Conservation (phyloP, 2,329 filamentous ascomycete genomes). For the Ceratocystis eucalypticola region DNA sequence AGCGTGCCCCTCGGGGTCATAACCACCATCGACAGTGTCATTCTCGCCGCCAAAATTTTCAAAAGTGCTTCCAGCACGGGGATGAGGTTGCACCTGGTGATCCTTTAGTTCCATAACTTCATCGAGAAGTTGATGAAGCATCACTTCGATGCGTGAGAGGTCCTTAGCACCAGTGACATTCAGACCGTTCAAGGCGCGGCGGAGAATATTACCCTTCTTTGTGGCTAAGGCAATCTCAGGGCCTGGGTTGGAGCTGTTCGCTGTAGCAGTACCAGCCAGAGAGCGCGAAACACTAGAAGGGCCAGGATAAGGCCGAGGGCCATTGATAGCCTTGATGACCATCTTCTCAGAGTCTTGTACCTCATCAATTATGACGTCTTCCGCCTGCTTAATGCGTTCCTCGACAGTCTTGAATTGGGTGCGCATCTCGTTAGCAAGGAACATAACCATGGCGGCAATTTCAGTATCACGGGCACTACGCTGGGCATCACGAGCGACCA, state of each 20-base stretch:
- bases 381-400: conserved; percentile 77
- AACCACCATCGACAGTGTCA: conserved; percentile 55
- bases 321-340: conserved; percentile 66
- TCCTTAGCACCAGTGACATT: conserved; percentile 81
- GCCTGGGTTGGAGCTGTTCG: conserved; percentile 21
- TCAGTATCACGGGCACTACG: conserved; percentile 92
- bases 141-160: conserved; percentile 74
- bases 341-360: conserved; percentile 82
- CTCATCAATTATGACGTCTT: conserved; percentile 74
- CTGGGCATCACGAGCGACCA: conserved; percentile 93
- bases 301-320: conserved; percentile 69
- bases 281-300: conserved; percentile 42
- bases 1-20: conserved; percentile 39
- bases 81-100: conserved; percentile 31
- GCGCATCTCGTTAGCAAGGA: conserved; percentile 91
- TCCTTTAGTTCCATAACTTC: conserved; percentile 78
- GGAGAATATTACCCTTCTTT: conserved; percentile 91
- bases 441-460: conserved; percentile 85
- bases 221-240: conserved; percentile 44
- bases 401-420: conserved; percentile 94
- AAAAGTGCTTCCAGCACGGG: conserved; percentile 48
- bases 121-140: conserved; percentile 79
- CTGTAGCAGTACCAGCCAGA: conserved; percentile 31
- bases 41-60: conserved; percentile 61
- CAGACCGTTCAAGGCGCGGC: conserved; percentile 79